Evolutionary conservation across 768 basidiomycete species (phyloP).

Genomic region (Phylloporus sp.): DNA sequence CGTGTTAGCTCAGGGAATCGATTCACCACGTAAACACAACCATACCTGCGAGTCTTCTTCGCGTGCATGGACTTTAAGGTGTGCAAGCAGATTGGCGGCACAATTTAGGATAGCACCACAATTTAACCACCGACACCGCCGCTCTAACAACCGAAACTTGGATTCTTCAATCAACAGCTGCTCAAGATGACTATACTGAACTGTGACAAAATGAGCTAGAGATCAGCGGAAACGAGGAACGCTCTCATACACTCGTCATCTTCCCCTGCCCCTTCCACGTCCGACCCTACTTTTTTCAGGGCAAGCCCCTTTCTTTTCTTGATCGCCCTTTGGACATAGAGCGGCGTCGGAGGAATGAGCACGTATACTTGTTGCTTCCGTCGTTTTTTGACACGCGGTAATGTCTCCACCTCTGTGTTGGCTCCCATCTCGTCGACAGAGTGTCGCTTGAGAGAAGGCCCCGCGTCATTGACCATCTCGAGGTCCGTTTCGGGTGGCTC

Average conservation of each 20-base stretch:
- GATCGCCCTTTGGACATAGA: conserved; percentile 19
- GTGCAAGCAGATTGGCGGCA: conserved; percentile 41
- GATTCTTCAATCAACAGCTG: conserved; percentile 43
- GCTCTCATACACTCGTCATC: conserved; percentile 30
- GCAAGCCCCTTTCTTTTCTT: conserved; percentile 13
- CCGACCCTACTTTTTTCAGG: conserved; percentile 16
- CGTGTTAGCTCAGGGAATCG: conserved; percentile 9
- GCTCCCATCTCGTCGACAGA: conserved; percentile 9
- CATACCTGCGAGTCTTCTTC: conserved; percentile 30
- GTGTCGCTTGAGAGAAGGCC: conserved; percentile 20
- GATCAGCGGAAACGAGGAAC: conserved; percentile 17
- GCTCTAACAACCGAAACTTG: conserved; percentile 42
- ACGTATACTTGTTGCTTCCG: conserved; percentile 25
- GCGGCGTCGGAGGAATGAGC: conserved; percentile 25
- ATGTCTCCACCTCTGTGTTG: not conserved
- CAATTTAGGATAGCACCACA: conserved; percentile 57
- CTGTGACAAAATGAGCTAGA: conserved; percentile 34
- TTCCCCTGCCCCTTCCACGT: conserved; percentile 13
- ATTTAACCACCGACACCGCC: conserved; percentile 54
- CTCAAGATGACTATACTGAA: conserved; percentile 36
- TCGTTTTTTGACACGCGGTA: conserved; percentile 20
- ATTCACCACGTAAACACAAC: not conserved
- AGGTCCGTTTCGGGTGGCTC: conserved; percentile 21
- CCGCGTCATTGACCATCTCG: conserved; percentile 11
- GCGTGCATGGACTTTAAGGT: conserved; percentile 40